Conservation (phyloP, 176 grass and related monocot species). For the Tuctoria greenei region DNA sequence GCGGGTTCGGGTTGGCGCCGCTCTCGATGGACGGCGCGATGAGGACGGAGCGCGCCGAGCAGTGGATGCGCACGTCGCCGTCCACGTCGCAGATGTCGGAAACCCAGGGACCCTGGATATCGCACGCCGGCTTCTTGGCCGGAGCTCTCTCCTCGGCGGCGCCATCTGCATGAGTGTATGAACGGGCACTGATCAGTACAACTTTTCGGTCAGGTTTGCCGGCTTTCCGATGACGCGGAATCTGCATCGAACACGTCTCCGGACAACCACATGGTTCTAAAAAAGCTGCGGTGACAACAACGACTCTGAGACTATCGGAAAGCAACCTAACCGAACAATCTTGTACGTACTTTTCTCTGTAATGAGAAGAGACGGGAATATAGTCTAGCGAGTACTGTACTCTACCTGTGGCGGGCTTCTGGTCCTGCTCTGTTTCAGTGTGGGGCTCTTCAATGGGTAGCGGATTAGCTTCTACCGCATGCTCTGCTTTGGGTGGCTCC, state of each 20-base stretch:
- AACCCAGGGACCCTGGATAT: constrained; percentile 57
- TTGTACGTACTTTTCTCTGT: background rate
- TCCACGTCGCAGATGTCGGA: constrained; percentile 56
- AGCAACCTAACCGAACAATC: background rate
- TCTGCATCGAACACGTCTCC: constrained; percentile 22
- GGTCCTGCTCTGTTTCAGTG: constrained; percentile 12
- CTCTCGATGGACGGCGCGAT: constrained; percentile 49
- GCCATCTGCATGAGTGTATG: constrained; percentile 35
- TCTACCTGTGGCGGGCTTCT: constrained; percentile 16
- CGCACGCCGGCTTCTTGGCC: constrained; percentile 58
- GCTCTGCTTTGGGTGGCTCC: constrained; percentile 16
- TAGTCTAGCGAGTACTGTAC: background rate
- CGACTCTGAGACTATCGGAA: background rate
- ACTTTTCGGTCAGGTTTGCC: background rate
- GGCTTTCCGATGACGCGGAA: constrained; percentile 4
- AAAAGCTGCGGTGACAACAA: constrained; percentile 1
- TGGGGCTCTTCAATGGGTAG: background rate
- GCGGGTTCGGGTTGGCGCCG: constrained; percentile 49
- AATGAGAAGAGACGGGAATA: background rate
- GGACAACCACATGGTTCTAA: background rate
- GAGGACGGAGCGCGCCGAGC: constrained; percentile 40
- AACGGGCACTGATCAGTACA: background rate
- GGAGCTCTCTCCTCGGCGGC: constrained; percentile 3
- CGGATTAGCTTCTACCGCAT: constrained; percentile 12
- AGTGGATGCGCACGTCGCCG: constrained; percentile 60